Base-by-base conservation (phyloP, 129 eudicot species). In the Flaveria robusta region DNA sequence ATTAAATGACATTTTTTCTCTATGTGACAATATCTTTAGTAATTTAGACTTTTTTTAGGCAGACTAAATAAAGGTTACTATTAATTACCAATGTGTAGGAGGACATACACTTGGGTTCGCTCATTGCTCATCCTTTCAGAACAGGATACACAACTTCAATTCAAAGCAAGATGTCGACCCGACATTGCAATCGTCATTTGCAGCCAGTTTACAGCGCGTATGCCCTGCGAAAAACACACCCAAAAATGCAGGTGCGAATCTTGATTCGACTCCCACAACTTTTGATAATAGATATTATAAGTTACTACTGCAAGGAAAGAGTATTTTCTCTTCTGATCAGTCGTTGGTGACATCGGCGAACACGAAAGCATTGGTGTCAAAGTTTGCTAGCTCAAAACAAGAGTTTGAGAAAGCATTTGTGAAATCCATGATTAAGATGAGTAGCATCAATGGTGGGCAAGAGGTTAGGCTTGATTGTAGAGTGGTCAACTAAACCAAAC, bases 21-120 rank as follows among this genome's bases (percentile, higher is more conserved):
- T 50, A 50, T 15, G 18, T 22, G 16, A 50, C 7, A 7, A 16
- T n/a, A 46, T 14, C 15, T 5, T 14, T 16, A 16, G 56, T 51
- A n/a, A 9, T 2, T 1, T 43, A 43, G 12, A 43, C 1, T 0
- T 50, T 50, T 50, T 50, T 50, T 0, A 50, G 22, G 56, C 18
- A 9, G 43, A 68, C 2, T 0, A 16, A 29, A 4, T 5, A 14
- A 14, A 14, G 6, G 4, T 56, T 13, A 7, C 10, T 20, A n/a
- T 2, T n/a, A n/a, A n/a, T 66, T 54, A 18, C 29, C 19, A 42
- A 54, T 75, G 49, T 83, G 64, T 74, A 90, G 97, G 97, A 71
- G 96, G 91, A 0, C 97, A 89, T 56, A 88, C 96, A 10, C 87
- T 89, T 7, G 97, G 97, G 27, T 92, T 89, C 73, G 74, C 91